phyloP scores from a whole-genome alignment of 257 asterid genomes.

The Fraxinus cuspidata region DNA sequence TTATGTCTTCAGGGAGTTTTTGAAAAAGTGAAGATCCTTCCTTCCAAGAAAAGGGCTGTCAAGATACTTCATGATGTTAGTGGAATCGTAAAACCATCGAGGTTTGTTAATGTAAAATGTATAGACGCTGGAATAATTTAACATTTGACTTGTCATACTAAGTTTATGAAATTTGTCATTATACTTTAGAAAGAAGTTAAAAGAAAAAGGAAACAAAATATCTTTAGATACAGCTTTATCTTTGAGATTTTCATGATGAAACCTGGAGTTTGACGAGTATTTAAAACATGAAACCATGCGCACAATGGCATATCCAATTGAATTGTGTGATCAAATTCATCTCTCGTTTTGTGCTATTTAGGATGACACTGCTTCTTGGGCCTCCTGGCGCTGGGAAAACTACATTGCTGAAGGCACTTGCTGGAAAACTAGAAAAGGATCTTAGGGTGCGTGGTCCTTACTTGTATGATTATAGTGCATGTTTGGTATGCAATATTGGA shows the following conservation, averaged over 20 bases:
- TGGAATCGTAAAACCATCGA: constrained; percentile 80
- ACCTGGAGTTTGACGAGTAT: not conserved
- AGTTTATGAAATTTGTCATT: not conserved
- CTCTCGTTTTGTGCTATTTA: constrained; percentile 27
- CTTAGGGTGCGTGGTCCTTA: constrained; percentile 36
- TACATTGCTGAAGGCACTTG: constrained; percentile 73
- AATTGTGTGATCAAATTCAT: not conserved
- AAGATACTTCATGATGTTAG: constrained; percentile 72
- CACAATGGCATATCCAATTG: not conserved
- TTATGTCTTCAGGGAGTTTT: constrained; percentile 57
- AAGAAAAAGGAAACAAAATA: not conserved
- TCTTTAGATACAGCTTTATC: not conserved
- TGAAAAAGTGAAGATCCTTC: constrained; percentile 65
- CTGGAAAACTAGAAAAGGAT: constrained; percentile 70
- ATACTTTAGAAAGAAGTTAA: not conserved
- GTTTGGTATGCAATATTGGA: not conserved
- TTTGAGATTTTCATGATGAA: not conserved
- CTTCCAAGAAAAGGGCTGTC: constrained; percentile 71
- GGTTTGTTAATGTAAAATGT: constrained; percentile 44
- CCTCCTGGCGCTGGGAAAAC: constrained; percentile 98
- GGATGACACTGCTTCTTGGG: constrained; percentile 97
- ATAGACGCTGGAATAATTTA: not conserved
- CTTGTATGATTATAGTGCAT: not conserved
- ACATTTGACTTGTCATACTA: not conserved
- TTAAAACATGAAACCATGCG: not conserved